A percentile compares a stretch with the other conserved stretches of the same genome.
Conservation (phyloP, 768 basidiomycete species). For the Naganishia randhawae region DNA sequence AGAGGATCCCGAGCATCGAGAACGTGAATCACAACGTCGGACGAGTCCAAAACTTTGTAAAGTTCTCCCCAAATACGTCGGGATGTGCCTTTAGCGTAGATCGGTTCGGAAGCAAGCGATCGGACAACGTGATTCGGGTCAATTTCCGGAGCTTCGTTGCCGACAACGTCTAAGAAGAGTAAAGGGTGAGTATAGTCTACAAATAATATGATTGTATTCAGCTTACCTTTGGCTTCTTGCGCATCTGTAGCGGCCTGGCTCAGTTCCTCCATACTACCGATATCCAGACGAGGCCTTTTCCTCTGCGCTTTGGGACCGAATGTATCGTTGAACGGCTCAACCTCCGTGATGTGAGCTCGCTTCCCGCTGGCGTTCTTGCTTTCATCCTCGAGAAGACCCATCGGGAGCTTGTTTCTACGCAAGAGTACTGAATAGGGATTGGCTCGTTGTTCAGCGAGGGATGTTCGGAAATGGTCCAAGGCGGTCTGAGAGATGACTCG, state of each 20-base stretch:
- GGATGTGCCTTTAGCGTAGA: conserved; percentile 92
- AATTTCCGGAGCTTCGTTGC: background rate
- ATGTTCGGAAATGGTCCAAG: conserved; percentile 91
- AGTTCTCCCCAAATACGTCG: conserved; percentile 94
- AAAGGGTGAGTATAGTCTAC: background rate
- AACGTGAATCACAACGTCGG: conserved; percentile 90
- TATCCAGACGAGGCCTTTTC: conserved; percentile 79
- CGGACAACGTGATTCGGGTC: conserved; percentile 39
- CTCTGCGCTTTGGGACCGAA: conserved; percentile 95
- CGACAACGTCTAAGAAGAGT: background rate
- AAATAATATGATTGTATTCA: too few relatives aligned
- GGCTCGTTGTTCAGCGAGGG: conserved; percentile 73
- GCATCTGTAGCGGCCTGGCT: conserved; percentile 50
- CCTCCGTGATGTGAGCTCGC: conserved; percentile 91
- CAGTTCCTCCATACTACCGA: conserved; percentile 89
- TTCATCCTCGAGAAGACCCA: conserved; percentile 90
- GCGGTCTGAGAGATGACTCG: conserved; percentile 94
- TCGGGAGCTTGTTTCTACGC: conserved; percentile 90
- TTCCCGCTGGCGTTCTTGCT: conserved; percentile 74
- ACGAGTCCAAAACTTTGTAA: conserved; percentile 99
- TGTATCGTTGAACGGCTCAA: conserved; percentile 88
- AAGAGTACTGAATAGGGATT: conserved; percentile 95
- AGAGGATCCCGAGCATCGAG: conserved; percentile 92
- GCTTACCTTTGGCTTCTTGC: conserved; percentile 56
- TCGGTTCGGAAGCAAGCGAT: conserved; percentile 66